phyloP scores from a whole-genome alignment of 306 rosid species.

The Fragaria vesca region DNA sequence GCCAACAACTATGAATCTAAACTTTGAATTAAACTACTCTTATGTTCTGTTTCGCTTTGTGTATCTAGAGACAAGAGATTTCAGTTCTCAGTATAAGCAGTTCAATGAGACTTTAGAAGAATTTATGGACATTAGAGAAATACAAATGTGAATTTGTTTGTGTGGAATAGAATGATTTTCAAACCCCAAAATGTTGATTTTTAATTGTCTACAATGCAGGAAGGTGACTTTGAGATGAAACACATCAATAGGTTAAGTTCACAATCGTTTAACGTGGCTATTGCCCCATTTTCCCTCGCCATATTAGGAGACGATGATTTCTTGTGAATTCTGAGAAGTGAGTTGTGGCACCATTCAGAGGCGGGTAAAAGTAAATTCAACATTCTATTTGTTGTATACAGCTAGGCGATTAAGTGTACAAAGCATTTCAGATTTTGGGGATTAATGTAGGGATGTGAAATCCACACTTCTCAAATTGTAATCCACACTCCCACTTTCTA shows the following conservation, averaged over 20 bases:
- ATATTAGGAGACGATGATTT: slow-evolving; percentile 44
- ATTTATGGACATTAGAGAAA: background rate
- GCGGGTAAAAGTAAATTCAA: background rate
- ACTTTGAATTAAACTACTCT: background rate
- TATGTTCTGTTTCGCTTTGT: background rate
- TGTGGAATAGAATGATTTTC: background rate
- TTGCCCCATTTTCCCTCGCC: slow-evolving; percentile 58
- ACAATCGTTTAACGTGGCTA: slow-evolving; percentile 47
- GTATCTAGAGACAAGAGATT: background rate
- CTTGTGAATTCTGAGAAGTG: slow-evolving; percentile 39
- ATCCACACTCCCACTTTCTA: too few relatives aligned
- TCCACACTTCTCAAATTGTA: too few relatives aligned
- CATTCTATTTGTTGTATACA: background rate
- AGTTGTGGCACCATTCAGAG: background rate
- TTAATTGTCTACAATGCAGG: slow-evolving; percentile 37
- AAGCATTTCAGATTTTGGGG: background rate
- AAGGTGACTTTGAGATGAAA: slow-evolving; percentile 67
- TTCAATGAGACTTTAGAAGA: background rate
- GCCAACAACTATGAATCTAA: background rate
- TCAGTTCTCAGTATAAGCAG: background rate
- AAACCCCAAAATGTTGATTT: background rate
- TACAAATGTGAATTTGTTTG: background rate
- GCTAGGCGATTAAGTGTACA: slow-evolving; percentile 11
- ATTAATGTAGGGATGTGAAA: too few relatives aligned
- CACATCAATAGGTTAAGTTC: slow-evolving; percentile 46